Percentiles rank a stretch among this genome's conserved stretches.
These are phyloP conservation scores for Gloeophyllum trabeum DNA, from an alignment of 768 basidiomycete genomes.

Conservation along the genomic window DNA sequence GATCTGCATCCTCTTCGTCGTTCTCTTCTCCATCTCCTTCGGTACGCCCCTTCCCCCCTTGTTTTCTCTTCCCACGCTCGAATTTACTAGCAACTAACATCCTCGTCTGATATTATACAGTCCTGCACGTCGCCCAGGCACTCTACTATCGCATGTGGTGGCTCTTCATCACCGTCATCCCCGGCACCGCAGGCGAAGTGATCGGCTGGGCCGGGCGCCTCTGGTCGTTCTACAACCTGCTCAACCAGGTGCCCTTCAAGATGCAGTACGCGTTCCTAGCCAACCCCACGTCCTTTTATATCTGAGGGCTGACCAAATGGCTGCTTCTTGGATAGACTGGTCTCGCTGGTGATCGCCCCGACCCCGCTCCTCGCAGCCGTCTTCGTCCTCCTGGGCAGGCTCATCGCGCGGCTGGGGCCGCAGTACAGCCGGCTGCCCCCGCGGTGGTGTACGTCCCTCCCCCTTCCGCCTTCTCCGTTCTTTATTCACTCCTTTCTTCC, in stretches of 20 bases:
- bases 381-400: conserved; percentile 42
- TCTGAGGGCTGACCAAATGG: no score
- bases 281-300: no score
- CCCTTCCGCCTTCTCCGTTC: neutral
- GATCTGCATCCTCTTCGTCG: conserved; percentile 23
- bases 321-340: conserved; percentile 36
- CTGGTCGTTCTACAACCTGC: conserved; percentile 19
- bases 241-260: conserved; percentile 21
- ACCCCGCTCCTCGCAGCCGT: conserved; percentile 47
- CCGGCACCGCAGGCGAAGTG: conserved; percentile 22
- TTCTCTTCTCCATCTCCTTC: conserved; percentile 20
- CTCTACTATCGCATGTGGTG: conserved; percentile 21
- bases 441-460: conserved; percentile 24
- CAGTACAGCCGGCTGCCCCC: conserved; percentile 35
- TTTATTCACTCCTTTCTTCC: neutral
- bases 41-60: conserved; percentile 12
- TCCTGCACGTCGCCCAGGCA: conserved; percentile 16
- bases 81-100: no score
- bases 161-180: conserved; percentile 19
- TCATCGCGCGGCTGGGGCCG: conserved; percentile 31
- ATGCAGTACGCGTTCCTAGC: no score
- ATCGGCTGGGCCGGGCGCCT: conserved; percentile 26
- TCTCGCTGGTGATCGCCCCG: conserved; percentile 41
- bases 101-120: no score
- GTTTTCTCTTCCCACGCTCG: no score